phyloP scores from a whole-genome alignment of 164 flowering plant species.

The Umbellularia californica region DNA sequence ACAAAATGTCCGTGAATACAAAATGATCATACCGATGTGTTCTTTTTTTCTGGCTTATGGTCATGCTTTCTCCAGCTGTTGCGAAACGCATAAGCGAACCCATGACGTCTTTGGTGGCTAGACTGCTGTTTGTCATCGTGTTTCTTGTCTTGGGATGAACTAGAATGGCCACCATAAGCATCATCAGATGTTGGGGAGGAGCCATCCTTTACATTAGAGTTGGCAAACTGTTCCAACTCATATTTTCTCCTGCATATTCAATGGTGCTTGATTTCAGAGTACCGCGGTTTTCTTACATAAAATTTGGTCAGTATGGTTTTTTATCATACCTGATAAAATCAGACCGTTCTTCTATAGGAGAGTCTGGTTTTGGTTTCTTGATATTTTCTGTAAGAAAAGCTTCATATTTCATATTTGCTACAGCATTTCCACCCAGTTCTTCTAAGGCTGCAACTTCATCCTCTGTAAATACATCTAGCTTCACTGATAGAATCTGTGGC shows the following conservation, averaged over 20 bases:
- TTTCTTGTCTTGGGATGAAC: conserved; percentile 31
- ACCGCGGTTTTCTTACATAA: background rate
- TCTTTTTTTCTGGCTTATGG: conserved; percentile 43
- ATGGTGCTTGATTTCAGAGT: conserved; percentile 17
- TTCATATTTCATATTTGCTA: conserved; percentile 72
- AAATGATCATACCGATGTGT: conserved; percentile 36
- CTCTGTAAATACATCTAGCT: conserved; percentile 90
- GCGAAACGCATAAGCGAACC: conserved; percentile 67
- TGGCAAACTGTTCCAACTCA: conserved; percentile 62
- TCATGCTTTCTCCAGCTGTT: conserved; percentile 76
- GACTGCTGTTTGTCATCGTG: conserved; percentile 43
- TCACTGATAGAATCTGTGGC: conserved; percentile 76
- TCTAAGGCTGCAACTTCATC: conserved; percentile 67
- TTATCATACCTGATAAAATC: conserved; percentile 73
- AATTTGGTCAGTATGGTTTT: background rate
- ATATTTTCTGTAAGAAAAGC: conserved; percentile 41
- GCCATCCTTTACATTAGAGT: conserved; percentile 18
- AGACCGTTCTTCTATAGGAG: conserved; percentile 63
- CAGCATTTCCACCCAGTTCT: conserved; percentile 68
- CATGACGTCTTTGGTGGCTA: conserved; percentile 34
- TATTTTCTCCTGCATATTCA: conserved; percentile 74
- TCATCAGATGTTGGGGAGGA: conserved; percentile 31
- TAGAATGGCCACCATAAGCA: conserved; percentile 9
- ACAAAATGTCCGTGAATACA: background rate
- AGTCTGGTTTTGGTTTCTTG: conserved; percentile 68